Percentiles rank a stretch among this genome's conserved stretches.
phyloP scores from a whole-genome alignment of 192 early-diverging fungal genomes.

The Backusella tuberculispora region DNA sequence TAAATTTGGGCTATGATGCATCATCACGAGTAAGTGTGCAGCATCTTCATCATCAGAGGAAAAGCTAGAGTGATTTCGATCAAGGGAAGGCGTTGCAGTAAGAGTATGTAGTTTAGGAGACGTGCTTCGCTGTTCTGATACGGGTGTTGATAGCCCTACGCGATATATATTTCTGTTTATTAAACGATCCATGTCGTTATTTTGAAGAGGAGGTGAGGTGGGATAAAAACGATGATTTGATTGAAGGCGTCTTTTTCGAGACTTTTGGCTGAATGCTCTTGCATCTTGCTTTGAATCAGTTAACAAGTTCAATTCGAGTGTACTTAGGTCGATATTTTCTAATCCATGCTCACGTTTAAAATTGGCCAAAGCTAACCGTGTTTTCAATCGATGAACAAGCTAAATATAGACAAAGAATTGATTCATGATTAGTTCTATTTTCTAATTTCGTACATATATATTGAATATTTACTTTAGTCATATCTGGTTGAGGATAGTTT shows the following conservation, averaged over 20 bases:
- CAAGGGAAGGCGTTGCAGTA: neutral
- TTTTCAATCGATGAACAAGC: conserved; percentile 30
- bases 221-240: conserved; percentile 15
- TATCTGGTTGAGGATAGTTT: neutral
- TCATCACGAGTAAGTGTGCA: conserved; percentile 33
- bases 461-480: neutral
- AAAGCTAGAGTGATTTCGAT: neutral
- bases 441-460: too few relatives aligned
- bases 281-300: neutral
- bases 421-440: too few relatives aligned
- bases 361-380: conserved; percentile 37
- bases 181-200: conserved; percentile 3
- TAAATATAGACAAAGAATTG: neutral
- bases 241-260: neutral
- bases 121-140: conserved; percentile 7
- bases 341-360: conserved; percentile 36
- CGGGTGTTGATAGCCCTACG: neutral
- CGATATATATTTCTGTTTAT: neutral
- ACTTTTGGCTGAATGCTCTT: neutral
- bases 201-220: conserved; percentile 7
- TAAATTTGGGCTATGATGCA: conserved; percentile 27
- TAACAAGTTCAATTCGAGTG: conserved; percentile 8
- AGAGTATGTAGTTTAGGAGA: neutral
- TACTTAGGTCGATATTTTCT: conserved; percentile 24
- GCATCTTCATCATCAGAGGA: conserved; percentile 31